Percentiles rank a stretch among this genome's conserved stretches.
These are phyloP conservation scores for Syzygium aromaticum DNA, from an alignment of 345 rosid genomes.

Conservation along the genomic window DNA sequence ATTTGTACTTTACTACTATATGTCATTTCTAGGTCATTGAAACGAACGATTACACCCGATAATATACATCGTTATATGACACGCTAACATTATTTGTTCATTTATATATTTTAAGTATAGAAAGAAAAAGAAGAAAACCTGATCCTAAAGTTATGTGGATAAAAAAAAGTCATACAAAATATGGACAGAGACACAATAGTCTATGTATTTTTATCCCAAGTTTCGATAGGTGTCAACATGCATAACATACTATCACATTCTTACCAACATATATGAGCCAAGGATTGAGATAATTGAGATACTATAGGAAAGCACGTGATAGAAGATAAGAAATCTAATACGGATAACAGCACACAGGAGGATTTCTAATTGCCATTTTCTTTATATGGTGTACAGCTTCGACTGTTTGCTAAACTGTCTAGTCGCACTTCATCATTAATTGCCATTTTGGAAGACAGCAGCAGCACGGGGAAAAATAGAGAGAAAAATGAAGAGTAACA, in stretches of 20 bases:
- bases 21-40: background rate
- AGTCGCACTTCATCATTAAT: background rate
- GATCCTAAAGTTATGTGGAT: background rate
- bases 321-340: background rate
- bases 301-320: background rate
- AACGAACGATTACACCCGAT: background rate
- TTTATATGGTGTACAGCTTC: background rate
- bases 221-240: background rate
- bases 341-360: background rate
- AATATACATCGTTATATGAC: background rate
- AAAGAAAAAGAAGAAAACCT: background rate
- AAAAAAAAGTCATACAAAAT: background rate
- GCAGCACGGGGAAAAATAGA: background rate
- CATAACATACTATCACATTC: background rate
- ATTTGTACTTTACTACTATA: background rate
- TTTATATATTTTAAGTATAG: background rate
- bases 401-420: background rate
- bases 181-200: background rate
- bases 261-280: background rate
- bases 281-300: background rate
- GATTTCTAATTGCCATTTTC: background rate
- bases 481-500: background rate
- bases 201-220: background rate
- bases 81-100: no score
- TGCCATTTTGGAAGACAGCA: background rate